Conservation (phyloP, 345 rosid genomes). For the Aethionema arabicum region DNA sequence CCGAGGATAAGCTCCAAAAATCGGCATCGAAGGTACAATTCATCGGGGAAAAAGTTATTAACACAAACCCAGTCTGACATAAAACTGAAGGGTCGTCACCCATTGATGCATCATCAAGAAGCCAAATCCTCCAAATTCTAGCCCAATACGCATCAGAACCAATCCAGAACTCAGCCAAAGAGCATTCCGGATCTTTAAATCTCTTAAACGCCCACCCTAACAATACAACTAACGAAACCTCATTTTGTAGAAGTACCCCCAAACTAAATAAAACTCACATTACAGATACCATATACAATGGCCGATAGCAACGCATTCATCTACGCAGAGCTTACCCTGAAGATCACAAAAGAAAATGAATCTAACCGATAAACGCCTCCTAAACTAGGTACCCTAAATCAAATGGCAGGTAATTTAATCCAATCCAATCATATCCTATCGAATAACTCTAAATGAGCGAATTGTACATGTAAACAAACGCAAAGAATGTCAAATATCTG, state of each 20-base stretch:
- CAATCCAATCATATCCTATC: conserved; percentile 13
- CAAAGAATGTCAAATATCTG: not conserved
- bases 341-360: conserved; percentile 1
- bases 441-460: not conserved
- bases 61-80: not conserved
- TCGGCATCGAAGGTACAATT: conserved; percentile 26
- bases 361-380: conserved; percentile 4
- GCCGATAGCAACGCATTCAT: conserved; percentile 15
- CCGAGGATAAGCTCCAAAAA: conserved; percentile 25
- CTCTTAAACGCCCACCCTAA: not conserved
- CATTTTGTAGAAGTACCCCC: not conserved
- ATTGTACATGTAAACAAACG: not conserved
- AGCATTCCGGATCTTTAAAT: not conserved
- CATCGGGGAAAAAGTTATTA: not conserved
- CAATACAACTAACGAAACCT: conserved; percentile 17
- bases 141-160: not conserved
- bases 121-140: conserved; percentile 1
- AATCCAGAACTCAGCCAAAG: conserved; percentile 8
- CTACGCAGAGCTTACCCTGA: not conserved
- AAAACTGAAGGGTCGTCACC: not conserved
- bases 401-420: conserved; percentile 22
- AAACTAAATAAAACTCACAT: conserved; percentile 9
- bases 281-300: conserved; percentile 1
- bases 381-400: conserved; percentile 10
- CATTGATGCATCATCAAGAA: conserved; percentile 9